These are phyloP conservation scores for Laburnicola sp. DNA, from an alignment of 2,329 filamentous ascomycete species.

Conservation along the genomic window DNA sequence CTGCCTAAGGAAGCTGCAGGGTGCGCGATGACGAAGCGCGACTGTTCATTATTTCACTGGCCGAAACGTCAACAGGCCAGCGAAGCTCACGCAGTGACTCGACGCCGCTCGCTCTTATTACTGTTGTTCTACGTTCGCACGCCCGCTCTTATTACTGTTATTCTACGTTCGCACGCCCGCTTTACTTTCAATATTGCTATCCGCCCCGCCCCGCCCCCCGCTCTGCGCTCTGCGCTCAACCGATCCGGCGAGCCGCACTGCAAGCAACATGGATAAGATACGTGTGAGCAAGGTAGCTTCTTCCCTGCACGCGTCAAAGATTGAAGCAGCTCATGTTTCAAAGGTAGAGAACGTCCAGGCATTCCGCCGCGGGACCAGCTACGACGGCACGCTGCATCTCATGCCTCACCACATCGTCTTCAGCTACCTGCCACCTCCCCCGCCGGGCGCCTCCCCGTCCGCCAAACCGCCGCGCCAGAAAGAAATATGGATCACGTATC, in stretches of 20 bases:
- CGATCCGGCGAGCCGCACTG: neutral
- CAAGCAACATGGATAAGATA: slow-evolving; percentile 49
- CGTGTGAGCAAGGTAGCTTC: slow-evolving; percentile 50
- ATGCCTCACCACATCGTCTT: slow-evolving; percentile 68
- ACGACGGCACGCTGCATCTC: slow-evolving; percentile 63
- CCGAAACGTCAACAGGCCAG: slow-evolving; percentile 4
- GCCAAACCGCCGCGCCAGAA: slow-evolving; percentile 55
- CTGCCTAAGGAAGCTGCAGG: slow-evolving; percentile 12
- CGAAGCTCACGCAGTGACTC: slow-evolving; percentile 3
- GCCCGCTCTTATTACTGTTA: neutral
- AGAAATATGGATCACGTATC: slow-evolving; percentile 93
- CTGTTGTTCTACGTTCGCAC: neutral
- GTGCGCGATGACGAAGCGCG: slow-evolving; percentile 26
- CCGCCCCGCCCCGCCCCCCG: neutral
- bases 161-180: neutral
- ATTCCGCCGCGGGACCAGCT: slow-evolving; percentile 59
- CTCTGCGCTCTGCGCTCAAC: neutral
- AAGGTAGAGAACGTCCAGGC: slow-evolving; percentile 66
- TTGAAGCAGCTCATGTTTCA: slow-evolving; percentile 15
- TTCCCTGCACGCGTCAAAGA: neutral
- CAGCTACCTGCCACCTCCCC: slow-evolving; percentile 55
- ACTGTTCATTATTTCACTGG: slow-evolving; percentile 23
- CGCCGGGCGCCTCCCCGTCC: slow-evolving; percentile 39
- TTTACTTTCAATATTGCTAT: neutral
- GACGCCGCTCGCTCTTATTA: neutral